Percentiles rank a stretch among this genome's conserved stretches.
Evolutionary conservation across 208 protist genomes (phyloP).

Genomic region (Trypanosoma melophagium): DNA sequence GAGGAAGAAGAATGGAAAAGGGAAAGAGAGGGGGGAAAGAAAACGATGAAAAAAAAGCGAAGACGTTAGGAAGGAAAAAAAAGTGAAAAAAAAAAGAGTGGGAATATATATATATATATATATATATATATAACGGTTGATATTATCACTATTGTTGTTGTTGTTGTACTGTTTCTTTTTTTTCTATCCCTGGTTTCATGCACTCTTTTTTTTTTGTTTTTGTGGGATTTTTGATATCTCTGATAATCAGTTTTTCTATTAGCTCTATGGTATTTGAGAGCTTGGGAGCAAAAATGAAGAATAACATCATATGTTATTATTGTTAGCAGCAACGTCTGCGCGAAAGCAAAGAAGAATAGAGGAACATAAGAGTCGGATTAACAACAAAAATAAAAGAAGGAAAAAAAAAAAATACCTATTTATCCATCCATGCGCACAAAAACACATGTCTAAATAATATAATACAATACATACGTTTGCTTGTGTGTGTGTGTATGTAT

Average conservation of each 20-base stretch:
- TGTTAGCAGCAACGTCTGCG: neutral
- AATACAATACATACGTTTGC: too few species aligned
- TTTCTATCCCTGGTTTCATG: neutral
- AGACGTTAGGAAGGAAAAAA: neutral
- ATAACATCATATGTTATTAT: too few species aligned
- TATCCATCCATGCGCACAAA: too few species aligned
- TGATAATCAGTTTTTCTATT: too few species aligned
- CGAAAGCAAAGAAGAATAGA: neutral
- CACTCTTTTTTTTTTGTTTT: neutral
- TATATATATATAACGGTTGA: neutral
- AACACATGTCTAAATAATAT: too few species aligned
- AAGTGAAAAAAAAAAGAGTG: neutral
- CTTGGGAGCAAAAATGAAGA: too few species aligned
- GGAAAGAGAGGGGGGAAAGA: neutral
- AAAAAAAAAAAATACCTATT: neutral
- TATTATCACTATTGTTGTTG: neutral
- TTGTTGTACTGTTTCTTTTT: neutral
- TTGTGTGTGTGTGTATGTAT: too few species aligned
- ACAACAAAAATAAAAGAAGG: too few species aligned
- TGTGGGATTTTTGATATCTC: neutral
- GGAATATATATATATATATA: neutral
- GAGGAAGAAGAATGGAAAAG: neutral
- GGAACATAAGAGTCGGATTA: neutral
- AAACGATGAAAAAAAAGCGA: constrained; percentile 2
- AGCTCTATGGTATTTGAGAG: too few species aligned